These are phyloP conservation scores for Hortiboletus flavorubellus DNA, from an alignment of 768 basidiomycete genomes.

Conservation along the genomic window DNA sequence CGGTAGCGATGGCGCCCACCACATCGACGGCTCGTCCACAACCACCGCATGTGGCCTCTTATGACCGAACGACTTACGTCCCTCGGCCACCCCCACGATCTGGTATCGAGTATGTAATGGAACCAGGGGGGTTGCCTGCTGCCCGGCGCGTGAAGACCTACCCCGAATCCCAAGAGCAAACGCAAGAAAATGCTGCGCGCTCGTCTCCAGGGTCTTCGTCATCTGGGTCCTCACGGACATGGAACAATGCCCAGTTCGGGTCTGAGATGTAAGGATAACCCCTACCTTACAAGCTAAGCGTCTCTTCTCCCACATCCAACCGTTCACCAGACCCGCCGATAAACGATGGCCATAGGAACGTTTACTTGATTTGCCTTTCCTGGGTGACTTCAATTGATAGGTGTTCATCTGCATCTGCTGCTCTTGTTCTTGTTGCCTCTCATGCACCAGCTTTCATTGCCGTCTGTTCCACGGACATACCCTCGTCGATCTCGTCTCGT, in stretches of 20 bases:
- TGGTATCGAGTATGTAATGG: conserved; percentile 14
- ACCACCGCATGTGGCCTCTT: neutral
- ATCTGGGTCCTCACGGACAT: conserved; percentile 22
- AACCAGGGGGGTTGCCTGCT: conserved; percentile 4
- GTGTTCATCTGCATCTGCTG: neutral
- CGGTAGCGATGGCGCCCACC: neutral
- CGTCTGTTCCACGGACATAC: neutral
- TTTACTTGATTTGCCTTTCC: neutral
- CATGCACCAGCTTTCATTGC: neutral
- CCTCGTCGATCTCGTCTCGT: neutral
- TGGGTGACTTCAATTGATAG: neutral
- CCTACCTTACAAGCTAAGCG: conserved; percentile 1
- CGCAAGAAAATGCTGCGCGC: neutral
- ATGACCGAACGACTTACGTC: conserved; percentile 7
- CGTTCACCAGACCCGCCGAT: neutral
- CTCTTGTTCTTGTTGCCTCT: neutral
- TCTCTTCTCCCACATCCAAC: neutral
- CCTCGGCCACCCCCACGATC: conserved; percentile 6
- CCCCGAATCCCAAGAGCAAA: conserved; percentile 2
- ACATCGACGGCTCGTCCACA: neutral
- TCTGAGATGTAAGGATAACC: neutral
- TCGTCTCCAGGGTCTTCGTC: conserved; percentile 14
- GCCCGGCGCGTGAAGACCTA: conserved; percentile 7
- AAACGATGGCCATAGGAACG: neutral
- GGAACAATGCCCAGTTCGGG: conserved; percentile 11